Percentiles rank a stretch among this genome's conserved stretches.
These are phyloP conservation scores for Aspergillus terreus DNA, from an alignment of 2,329 filamentous ascomycete genomes.

Conservation along the genomic window DNA sequence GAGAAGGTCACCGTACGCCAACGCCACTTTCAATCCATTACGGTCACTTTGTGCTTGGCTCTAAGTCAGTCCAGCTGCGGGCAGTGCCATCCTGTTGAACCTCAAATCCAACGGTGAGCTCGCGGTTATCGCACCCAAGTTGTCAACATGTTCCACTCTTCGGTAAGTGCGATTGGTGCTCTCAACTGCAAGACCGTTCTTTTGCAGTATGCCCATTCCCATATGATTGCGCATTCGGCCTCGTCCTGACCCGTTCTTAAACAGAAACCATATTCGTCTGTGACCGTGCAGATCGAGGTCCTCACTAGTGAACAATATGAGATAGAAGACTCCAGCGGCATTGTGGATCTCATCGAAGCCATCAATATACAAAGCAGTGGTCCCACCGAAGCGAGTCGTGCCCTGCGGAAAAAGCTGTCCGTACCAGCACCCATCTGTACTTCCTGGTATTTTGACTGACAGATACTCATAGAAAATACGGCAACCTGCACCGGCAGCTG, in stretches of 20 bases:
- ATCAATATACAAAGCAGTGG: constrained; percentile 85
- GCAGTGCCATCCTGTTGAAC: background rate
- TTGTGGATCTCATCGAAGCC: constrained; percentile 91
- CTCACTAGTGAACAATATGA: constrained; percentile 86
- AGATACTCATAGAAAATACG: constrained; percentile 67
- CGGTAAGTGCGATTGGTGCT: constrained; percentile 20
- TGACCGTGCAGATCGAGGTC: constrained; percentile 87
- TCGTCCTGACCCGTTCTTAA: background rate
- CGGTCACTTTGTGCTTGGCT: no score
- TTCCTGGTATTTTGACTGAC: constrained; percentile 7
- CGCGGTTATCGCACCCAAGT: background rate
- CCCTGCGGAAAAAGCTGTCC: constrained; percentile 89
- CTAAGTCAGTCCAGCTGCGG: no score
- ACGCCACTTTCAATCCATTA: no score
- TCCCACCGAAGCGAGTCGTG: constrained; percentile 82
- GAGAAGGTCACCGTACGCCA: no score
- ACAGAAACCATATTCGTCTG: constrained; percentile 84
- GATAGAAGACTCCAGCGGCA: constrained; percentile 85
- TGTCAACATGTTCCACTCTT: constrained; percentile 34
- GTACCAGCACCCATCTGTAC: constrained; percentile 20
- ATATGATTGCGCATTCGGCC: no score
- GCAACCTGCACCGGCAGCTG: constrained; percentile 86
- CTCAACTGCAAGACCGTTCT: background rate
- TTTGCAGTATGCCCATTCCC: no score
- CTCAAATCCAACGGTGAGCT: background rate